Base-by-base conservation (phyloP, 352 stramenopile genomes). In the Pythium pyrilobum region DNA sequence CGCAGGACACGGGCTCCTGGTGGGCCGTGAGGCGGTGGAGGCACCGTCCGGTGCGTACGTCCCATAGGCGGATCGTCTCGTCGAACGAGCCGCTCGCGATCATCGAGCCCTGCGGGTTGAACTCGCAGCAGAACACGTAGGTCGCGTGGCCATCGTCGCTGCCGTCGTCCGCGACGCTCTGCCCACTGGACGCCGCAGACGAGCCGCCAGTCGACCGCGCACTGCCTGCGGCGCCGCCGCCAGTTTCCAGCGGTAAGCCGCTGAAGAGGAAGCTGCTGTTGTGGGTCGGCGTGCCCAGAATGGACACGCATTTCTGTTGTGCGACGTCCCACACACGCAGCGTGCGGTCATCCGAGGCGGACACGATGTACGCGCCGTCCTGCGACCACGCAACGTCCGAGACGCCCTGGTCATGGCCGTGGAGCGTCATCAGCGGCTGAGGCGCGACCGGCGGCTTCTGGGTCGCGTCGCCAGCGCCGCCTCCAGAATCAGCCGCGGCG, bases 31-130 rank as follows among this genome's bases (percentile, higher is more conserved):
- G 72, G n/a, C 80, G 82, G 8, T 74, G 80, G 3, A 98, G 78
- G 44, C 76, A 94, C 25, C 89, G 84, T 9, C 89, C 93, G 21
- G 75, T 95, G 25, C 95, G 84, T 15, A 98, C 80, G 66, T 99
- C 96, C 96, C 96, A 99, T 16, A 98, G 65, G 49, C 96, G 94
- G 36, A 98, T 87, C 8, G 75, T 97, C 67, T 98, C 95, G 63
- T 99, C 96, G 53, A 96, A 98, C 8, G 82, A 96, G 16, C 82
- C 84, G 41, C 79, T 85, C 25, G 74, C 79, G 25, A 99, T 64
- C 29, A 99, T 69, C 64, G 97, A 98, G 16, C 77, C 77, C 62
- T 97, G 87, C 5, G 91, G 92, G 44, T 97, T 98, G 66, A 98
- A 97, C 52, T 87, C 82, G 38, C 87, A 86, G 55, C 81, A 97